Base-by-base conservation (phyloP, 805 yeast genomes). In the Lipomyces mesembrius region DNA sequence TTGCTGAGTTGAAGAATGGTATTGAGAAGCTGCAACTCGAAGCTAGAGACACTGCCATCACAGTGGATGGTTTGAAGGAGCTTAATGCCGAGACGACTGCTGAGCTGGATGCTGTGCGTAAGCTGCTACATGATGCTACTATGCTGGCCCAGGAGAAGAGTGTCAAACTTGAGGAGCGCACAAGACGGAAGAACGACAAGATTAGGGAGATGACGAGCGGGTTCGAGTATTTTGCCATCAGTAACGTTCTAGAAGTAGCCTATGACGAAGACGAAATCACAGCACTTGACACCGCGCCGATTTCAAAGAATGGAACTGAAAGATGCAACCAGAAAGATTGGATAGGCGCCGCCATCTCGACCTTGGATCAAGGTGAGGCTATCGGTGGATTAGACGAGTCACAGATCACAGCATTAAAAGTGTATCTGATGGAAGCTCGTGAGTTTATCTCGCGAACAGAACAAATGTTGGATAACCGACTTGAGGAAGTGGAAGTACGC, bases 81-180 rank as follows among this genome's bases (percentile, higher is more conserved):
- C 61, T 62, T 2, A 71, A 71, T 57, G 61, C 67, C 1, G 74
- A 71, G 52, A 37, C 71, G 14, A 58, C 69, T 20, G 59, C 69
- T 2, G 72, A 69, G n/a, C 68, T 71, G 11, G 72, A 71, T 22
- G 53, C 17, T 27, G 63, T 61, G 12, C 61, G 66, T 34, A 67
- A 60, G 43, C 67, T 65, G 39, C 54, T 71, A 14, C 54, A 61
- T 27, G 73, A 69, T 9, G 59, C 65, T 1, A 56, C 59, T 25
- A 25, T 55, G 22, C 63, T 54, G 51, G 59, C 52, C 7, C 63
- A 62, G 43, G 63, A 61, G 64, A 39, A 27, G 27, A 32, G 27
- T 17, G 39, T 27, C 22, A 55, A 35, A 32, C 67, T 57, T 52
- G 68, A 51, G 54, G 65, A 62, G 61, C 57, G 65, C 17, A 63